Evolutionary conservation across 1,284 basidiomycete genomes (phyloP).

Genomic region (Cerioporus squamosus): DNA sequence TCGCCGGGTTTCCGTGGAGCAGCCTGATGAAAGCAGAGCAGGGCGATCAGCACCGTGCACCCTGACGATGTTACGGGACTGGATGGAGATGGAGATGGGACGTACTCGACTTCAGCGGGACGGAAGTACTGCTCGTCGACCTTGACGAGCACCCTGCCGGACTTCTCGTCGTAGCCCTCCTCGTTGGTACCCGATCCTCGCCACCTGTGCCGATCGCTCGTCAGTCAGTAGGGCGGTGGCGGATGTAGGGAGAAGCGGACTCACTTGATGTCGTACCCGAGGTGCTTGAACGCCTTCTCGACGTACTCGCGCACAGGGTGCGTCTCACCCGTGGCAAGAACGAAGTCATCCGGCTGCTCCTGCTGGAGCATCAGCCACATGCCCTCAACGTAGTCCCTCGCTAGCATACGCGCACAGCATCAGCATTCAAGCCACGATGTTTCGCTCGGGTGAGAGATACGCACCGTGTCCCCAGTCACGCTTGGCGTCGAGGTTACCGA

Average conservation of each 20-base stretch:
- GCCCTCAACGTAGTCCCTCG: conserved; percentile 88
- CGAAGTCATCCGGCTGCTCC: conserved; percentile 79
- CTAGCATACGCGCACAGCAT: conserved; percentile 44
- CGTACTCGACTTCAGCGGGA: conserved; percentile 91
- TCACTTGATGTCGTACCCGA: conserved; percentile 65
- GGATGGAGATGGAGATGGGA: background rate
- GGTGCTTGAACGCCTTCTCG: conserved; percentile 77
- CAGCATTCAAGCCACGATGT: background rate
- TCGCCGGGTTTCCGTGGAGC: conserved; percentile 80
- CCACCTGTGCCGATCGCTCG: conserved; percentile 66
- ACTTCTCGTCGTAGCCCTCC: conserved; percentile 70
- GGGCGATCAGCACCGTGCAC: background rate
- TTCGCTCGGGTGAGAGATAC: conserved; percentile 23
- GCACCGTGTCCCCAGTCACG: conserved; percentile 94
- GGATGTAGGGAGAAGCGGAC: conserved; percentile 4
- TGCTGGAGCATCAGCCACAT: conserved; percentile 97
- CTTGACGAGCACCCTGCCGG: conserved; percentile 73
- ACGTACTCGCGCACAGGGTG: conserved; percentile 91
- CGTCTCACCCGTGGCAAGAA: conserved; percentile 91
- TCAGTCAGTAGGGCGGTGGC: conserved; percentile 1
- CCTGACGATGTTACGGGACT: background rate
- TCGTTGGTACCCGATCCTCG: conserved; percentile 75
- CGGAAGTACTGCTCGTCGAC: conserved; percentile 86
- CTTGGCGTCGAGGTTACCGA: conserved; percentile 89
- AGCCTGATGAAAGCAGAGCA: conserved; percentile 55